Conservation (phyloP, 1,284 basidiomycete species). For the Pterulicium gracile region DNA sequence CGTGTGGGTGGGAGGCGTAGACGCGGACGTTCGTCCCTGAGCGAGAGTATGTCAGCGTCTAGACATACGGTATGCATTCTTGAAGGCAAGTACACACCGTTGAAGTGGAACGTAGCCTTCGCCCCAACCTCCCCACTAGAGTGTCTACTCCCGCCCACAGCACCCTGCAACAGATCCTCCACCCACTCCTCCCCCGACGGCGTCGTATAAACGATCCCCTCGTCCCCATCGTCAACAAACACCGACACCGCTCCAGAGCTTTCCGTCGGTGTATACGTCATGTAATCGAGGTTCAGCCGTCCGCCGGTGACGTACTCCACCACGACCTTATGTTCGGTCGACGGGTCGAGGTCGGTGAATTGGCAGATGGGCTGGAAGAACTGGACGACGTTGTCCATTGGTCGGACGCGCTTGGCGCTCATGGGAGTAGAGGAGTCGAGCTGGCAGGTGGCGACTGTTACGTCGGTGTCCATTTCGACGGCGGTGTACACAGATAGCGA, state of each 20-base stretch:
- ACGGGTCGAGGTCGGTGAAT: not conserved
- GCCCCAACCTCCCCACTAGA: not conserved
- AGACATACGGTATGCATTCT: no score
- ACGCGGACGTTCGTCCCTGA: not conserved
- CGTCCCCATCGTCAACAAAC: not conserved
- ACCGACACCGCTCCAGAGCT: not conserved
- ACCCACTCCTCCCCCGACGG: not conserved
- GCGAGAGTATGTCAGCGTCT: no score
- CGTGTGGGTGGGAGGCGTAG: not conserved
- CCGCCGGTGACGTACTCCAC: not conserved
- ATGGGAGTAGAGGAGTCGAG: not conserved
- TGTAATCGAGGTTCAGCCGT: not conserved
- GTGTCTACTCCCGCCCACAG: not conserved
- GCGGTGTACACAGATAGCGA: not conserved
- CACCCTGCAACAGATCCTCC: not conserved
- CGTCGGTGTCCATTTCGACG: not conserved
- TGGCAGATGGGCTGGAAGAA: not conserved
- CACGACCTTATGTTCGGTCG: not conserved
- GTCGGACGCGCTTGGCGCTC: not conserved
- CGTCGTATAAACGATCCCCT: not conserved
- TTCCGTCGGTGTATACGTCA: not conserved
- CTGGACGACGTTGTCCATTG: not conserved
- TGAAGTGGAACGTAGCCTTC: not conserved
- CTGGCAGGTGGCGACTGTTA: not conserved
- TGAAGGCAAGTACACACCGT: no score